Evolutionary conservation across 176 grass and related monocot species (phyloP), one percentile per base, ranked within the genome.

Genomic region (Cenchrus purpureus): DNA sequence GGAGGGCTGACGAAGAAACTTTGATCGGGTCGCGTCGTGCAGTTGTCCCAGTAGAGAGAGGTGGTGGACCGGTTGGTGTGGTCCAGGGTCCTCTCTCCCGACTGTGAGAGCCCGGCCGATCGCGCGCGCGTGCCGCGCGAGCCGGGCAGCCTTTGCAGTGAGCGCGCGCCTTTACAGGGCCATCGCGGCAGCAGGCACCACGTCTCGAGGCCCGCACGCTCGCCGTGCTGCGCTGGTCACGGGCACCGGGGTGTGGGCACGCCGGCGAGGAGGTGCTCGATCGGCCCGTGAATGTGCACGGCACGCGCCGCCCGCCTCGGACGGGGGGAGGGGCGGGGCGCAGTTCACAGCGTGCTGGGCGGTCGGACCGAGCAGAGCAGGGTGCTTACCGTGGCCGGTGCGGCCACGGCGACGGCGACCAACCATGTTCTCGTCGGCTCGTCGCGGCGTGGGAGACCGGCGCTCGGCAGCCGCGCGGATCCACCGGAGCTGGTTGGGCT

Each of bases 91-190:
- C 25, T 25, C 25, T 25, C 25, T 25, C 25, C 25, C 25, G 25
- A 0, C 25, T 25, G 25, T 25, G 25, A 25, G 25, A 25, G 25
- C 25, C 25, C 25, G 37, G 37, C 37, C 74, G 16, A 77, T 59
- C 74, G 74, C 74, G 32, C 74, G 74, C 55, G 32, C 54, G 74
- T 76, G 74, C 46, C 32, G 73, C 32, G 73, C 20, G 13, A 58
- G 56, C 12, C 28, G 32, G 74, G 53, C 53, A 59, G 54, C 54
- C 74, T 60, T 76, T 42, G 7, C 1, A 40, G 37, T 4, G 37
- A 2, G 37, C 37, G 37, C 37, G 62, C 78, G 78, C 28, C 64
- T 56, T 81, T 81, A 1, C 22, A 12, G 42, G 42, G 58, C 6
- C 7, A 8, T 2, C 13, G 6, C 42, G 9, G 32, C 73, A 11